phyloP scores from a whole-genome alignment of 139 green algal genomes.

The Pleodorina starrii region DNA sequence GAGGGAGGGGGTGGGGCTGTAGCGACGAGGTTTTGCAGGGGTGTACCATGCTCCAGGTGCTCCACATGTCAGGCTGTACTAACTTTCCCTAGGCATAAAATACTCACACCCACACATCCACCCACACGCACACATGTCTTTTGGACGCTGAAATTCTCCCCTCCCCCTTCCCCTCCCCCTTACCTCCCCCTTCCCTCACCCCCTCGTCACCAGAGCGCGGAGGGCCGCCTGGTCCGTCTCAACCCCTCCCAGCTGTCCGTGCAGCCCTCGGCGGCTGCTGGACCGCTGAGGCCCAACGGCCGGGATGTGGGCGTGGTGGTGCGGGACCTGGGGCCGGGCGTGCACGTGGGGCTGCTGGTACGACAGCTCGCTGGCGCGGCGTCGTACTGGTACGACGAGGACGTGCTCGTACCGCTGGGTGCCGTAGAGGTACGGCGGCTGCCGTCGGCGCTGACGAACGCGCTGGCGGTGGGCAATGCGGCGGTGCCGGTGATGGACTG shows the following conservation, averaged over 20 bases:
- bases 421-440: conserved; percentile 21
- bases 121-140: no score
- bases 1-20: background rate
- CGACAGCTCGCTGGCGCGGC: conserved; percentile 7
- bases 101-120: no score
- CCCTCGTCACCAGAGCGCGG: conserved; percentile 33
- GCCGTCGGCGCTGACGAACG: conserved; percentile 9
- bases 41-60: no score
- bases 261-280: background rate
- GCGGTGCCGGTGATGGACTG: conserved; percentile 44
- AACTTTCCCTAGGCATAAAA: no score
- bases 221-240: conserved; percentile 36
- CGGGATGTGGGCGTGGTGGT: conserved; percentile 58
- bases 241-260: background rate
- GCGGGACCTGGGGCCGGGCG: conserved; percentile 53
- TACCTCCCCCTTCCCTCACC: no score
- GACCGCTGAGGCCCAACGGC: conserved; percentile 29
- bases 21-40: no score
- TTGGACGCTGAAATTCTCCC: no score
- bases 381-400: conserved; percentile 40
- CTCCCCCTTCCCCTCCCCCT: no score
- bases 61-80: no score
- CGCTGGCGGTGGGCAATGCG: background rate
- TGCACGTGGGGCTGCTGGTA: conserved; percentile 58
- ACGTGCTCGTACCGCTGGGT: conserved; percentile 41